A percentile compares a stretch with the other conserved stretches of the same genome.
Evolutionary conservation across 2,329 filamentous ascomycete genomes (phyloP).

Genomic region (Phaeosphaeriaceae sp.): DNA sequence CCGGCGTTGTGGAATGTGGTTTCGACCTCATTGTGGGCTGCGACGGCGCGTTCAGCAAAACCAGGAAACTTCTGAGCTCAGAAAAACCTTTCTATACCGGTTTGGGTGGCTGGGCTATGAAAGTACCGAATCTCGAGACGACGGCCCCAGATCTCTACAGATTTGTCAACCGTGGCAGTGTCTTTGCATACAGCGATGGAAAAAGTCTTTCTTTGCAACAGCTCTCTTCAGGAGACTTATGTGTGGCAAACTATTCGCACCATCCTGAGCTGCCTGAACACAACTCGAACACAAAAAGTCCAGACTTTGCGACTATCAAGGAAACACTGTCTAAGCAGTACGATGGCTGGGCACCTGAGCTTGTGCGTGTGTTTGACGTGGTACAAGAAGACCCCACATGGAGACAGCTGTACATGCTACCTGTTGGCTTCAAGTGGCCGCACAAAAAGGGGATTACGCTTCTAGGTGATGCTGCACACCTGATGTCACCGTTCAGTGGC

Average conservation of each 20-base stretch:
- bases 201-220: conserved; percentile 39
- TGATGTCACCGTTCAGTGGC: conserved; percentile 48
- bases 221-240: conserved; percentile 43
- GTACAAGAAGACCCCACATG: conserved; percentile 24
- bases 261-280: conserved; percentile 30
- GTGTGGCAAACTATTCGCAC: conserved; percentile 28
- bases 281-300: conserved; percentile 24
- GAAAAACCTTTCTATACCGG: conserved; percentile 47
- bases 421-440: conserved; percentile 47
- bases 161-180: conserved; percentile 44
- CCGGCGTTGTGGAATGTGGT: conserved; percentile 32
- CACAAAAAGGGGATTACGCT: conserved; percentile 48
- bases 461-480: conserved; percentile 52
- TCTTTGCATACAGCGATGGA: conserved; percentile 39
- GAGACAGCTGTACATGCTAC: conserved; percentile 49
- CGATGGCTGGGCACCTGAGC: conserved; percentile 39
- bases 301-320: conserved; percentile 24
- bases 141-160: conserved; percentile 36
- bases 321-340: conserved; percentile 27
- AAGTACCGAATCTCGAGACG: conserved; percentile 34
- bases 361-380: conserved; percentile 32
- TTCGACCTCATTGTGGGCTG: conserved; percentile 55
- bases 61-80: conserved; percentile 39
- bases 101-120: conserved; percentile 41
- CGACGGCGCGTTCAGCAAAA: conserved; percentile 54